Conservation (phyloP, 2,329 filamentous ascomycete genomes). For the Penicillium italicum region DNA sequence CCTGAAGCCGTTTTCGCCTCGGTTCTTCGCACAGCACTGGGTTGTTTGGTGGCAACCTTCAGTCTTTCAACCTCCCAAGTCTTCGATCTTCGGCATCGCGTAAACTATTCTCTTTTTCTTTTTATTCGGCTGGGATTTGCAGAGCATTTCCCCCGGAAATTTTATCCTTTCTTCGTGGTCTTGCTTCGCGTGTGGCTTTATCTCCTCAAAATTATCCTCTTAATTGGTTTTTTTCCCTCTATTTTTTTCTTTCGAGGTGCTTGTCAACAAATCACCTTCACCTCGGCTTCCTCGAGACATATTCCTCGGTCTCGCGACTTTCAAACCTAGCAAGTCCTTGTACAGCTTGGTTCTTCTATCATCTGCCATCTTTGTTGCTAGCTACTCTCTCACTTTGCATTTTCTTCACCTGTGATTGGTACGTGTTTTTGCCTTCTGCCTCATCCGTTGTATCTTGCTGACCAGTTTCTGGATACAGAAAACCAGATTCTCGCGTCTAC, state of each 20-base stretch:
- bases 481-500: constrained; percentile 5
- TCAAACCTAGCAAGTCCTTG: constrained; percentile 13
- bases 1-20: constrained; percentile 3
- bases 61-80: constrained; percentile 18
- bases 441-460: constrained; percentile 3
- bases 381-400: constrained; percentile 24
- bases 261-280: constrained; percentile 2
- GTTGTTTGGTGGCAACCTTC: constrained; percentile 10
- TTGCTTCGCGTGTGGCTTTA: constrained; percentile 7
- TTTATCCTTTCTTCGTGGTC: constrained; percentile 11
- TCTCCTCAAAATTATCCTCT: constrained; percentile 14
- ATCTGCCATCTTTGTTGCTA: constrained; percentile 13
- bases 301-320: background rate
- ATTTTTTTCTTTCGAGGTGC: background rate
- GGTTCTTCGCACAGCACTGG: background rate
- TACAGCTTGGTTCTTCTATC: constrained; percentile 21
- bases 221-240: constrained; percentile 12
- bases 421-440: constrained; percentile 6
- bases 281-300: constrained; percentile 6
- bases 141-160: constrained; percentile 34
- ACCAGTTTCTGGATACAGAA: constrained; percentile 8
- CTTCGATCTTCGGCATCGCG: constrained; percentile 19
- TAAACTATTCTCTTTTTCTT: constrained; percentile 22
- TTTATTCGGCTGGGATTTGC: constrained; percentile 31
- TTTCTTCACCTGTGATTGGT: constrained; percentile 20